Evolutionary conservation across 371 early-diverging fungal species (phyloP), one percentile per base, ranked within the genome.

Genomic region (Haplosporangium sp.): DNA sequence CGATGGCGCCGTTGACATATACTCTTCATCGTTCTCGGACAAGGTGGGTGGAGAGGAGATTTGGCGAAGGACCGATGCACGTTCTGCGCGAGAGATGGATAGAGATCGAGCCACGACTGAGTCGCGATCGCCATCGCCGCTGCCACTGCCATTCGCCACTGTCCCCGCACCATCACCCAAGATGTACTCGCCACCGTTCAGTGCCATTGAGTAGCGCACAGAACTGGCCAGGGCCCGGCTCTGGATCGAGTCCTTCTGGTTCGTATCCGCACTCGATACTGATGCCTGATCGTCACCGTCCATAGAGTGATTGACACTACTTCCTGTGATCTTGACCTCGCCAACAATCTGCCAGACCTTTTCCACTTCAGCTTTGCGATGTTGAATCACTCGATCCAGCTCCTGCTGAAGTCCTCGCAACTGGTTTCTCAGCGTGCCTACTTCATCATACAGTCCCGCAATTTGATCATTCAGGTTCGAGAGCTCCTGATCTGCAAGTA

Each of bases 341-440:
- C 86, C 86, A 0, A 87, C 87, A 14, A 89, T 87, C 52, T 87
- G 86, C 89, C 89, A 87, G 12, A 89, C 86, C 63, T 87, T 87
- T 45, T 86, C 83, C 5, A 89, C 85, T 55, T 89, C 89, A 36
- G 84, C 86, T 69, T 87, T 87, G 20, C 88, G 84, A 53, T 85
- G 85, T 23, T 84, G 81, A 9, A 89, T 84, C 57, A 87, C 74
- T 0, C 82, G 85, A 59, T 87, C 88, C 2, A 89, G 76, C 45
- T 87, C 88, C 16, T 83, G 84, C 52, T 87, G 86, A 36, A 89
- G 77, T 0, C 76, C 83, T 56, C 82, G 84, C 11, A 89, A 83
- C 55, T 86, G 85, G 18, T 81, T 83, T 5, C 86, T 84, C 7
- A 89, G 85, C 42, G 86, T 86, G 16, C 87, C 88, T 2, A 88